These are phyloP conservation scores for Xylaria longipes DNA, from an alignment of 495 filamentous ascomycete genomes.

Conservation along the genomic window DNA sequence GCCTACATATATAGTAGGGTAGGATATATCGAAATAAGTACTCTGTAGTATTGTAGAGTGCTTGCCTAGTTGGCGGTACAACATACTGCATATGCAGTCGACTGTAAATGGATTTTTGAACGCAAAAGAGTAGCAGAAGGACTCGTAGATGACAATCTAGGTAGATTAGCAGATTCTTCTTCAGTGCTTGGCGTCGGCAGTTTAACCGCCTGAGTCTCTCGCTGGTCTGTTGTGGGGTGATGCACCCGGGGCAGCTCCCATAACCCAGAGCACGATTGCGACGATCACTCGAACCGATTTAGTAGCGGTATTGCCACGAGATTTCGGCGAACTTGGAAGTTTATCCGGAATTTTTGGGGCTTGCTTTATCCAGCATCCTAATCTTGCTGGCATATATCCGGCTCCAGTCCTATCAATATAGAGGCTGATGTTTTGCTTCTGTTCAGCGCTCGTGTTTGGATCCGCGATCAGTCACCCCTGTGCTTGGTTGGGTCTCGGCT, in stretches of 20 bases:
- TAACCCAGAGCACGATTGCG: neutral
- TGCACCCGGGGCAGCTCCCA: neutral
- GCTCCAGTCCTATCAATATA: neutral
- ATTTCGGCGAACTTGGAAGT: conserved; percentile 3
- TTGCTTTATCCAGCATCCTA: conserved; percentile 23
- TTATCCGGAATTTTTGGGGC: conserved; percentile 10
- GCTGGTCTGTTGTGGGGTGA: neutral
- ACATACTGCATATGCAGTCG: no score
- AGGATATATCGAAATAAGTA: no score
- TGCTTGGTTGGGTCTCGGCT: neutral
- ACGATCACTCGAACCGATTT: neutral
- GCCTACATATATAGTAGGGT: no score
- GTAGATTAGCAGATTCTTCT: conserved; percentile 12
- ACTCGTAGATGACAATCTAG: conserved; percentile 21
- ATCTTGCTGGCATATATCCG: conserved; percentile 22
- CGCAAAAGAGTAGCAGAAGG: no score
- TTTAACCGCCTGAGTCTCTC: conserved; percentile 8
- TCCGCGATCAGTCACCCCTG: neutral
- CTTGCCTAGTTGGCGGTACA: no score
- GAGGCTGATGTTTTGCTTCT: conserved; percentile 12
- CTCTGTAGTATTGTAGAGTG: no score
- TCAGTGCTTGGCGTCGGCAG: conserved; percentile 16
- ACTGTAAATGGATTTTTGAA: no score
- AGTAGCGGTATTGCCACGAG: neutral
- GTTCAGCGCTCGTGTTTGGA: neutral